phyloP scores from a whole-genome alignment of 805 yeast genomes.

The Metschnikowia peoriensis region DNA sequence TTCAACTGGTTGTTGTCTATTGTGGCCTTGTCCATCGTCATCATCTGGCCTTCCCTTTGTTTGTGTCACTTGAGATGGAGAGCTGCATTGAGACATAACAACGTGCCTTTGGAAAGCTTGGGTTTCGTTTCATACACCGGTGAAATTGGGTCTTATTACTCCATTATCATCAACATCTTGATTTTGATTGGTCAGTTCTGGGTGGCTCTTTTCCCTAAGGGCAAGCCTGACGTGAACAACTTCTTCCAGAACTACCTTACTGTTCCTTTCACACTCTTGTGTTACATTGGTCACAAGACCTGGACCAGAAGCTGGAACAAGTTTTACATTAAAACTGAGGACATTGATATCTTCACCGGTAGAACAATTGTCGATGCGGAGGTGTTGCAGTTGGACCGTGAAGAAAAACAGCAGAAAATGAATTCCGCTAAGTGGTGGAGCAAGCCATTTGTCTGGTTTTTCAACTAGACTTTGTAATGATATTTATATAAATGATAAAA shows the following conservation, averaged over 20 bases:
- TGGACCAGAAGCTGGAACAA: slow-evolving; percentile 23
- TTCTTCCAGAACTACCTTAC: slow-evolving; percentile 30
- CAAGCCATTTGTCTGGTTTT: slow-evolving; percentile 20
- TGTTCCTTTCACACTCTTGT: slow-evolving; percentile 23
- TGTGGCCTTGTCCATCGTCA: slow-evolving; percentile 27
- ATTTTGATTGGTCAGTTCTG: slow-evolving; percentile 44
- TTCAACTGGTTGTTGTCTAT: slow-evolving; percentile 31
- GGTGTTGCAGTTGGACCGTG: slow-evolving; percentile 23
- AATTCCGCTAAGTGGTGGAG: slow-evolving; percentile 16
- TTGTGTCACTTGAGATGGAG: slow-evolving; percentile 30
- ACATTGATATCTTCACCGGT: slow-evolving; percentile 23
- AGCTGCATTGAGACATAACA: slow-evolving; percentile 25
- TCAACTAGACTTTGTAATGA: slow-evolving; percentile 8
- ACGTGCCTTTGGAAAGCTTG: slow-evolving; percentile 22
- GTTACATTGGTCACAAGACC: slow-evolving; percentile 25
- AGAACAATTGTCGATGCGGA: slow-evolving; percentile 25
- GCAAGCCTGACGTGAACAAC: slow-evolving; percentile 25
- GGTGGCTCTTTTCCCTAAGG: slow-evolving; percentile 41
- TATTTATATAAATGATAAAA: slow-evolving; percentile 1
- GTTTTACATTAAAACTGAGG: slow-evolving; percentile 19
- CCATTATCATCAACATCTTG: slow-evolving; percentile 28
- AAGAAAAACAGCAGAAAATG: slow-evolving; percentile 19
- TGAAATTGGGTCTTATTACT: slow-evolving; percentile 37
- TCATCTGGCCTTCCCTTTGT: slow-evolving; percentile 27
- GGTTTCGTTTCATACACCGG: slow-evolving; percentile 39